phyloP scores from a whole-genome alignment of 1,284 basidiomycete genomes.

The Ustilago tritici region DNA sequence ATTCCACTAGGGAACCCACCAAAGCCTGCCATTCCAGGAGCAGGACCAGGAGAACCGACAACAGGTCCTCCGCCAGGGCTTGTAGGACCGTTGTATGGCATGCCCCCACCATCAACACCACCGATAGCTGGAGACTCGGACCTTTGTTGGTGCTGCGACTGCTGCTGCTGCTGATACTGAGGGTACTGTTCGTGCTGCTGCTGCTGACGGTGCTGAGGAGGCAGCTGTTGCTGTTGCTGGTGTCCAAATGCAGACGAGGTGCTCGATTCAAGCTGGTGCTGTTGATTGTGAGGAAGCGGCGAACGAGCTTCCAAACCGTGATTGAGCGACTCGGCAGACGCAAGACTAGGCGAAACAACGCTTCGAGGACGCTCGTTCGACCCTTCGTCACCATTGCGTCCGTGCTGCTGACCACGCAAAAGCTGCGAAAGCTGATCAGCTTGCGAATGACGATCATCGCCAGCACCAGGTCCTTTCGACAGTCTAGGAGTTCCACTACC shows the following conservation, averaged over 20 bases:
- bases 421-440: conserved; percentile 37
- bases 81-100: conserved; percentile 31
- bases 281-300: conserved; percentile 39
- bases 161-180: conserved; percentile 30
- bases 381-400: conserved; percentile 27
- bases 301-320: conserved; percentile 38
- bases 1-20: conserved; percentile 41
- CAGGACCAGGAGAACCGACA: conserved; percentile 31
- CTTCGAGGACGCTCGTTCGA: conserved; percentile 25
- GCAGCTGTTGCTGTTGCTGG: conserved; percentile 24
- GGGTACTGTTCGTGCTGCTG: conserved; percentile 21
- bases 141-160: conserved; percentile 33
- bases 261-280: conserved; percentile 49
- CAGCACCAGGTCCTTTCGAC: conserved; percentile 17
- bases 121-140: conserved; percentile 40
- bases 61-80: conserved; percentile 26
- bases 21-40: conserved; percentile 26
- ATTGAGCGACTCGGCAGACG: conserved; percentile 24
- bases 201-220: conserved; percentile 20
- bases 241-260: conserved; percentile 16
- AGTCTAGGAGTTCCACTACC: conserved; percentile 22
- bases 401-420: conserved; percentile 32
- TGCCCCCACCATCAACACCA: conserved; percentile 13
- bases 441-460: not conserved
- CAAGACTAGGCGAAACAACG: conserved; percentile 30